Base-by-base conservation (phyloP, 371 early-diverging fungal genomes). In the Rhizomucor pusillus region DNA sequence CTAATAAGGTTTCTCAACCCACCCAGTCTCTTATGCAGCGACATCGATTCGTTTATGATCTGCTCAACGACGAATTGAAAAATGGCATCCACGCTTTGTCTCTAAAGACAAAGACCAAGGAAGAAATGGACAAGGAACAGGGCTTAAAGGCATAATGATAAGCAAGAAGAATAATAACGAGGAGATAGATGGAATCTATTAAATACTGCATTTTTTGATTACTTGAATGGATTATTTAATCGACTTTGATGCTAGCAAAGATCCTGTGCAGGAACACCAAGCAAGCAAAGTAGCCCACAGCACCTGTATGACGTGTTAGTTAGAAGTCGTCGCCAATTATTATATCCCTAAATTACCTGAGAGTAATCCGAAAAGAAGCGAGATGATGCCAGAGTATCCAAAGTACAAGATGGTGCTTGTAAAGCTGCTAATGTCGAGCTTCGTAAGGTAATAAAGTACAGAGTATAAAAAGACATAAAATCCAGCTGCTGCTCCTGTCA, bases 401-500 rank as follows among this genome's bases (percentile, higher is more conserved):
- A 94, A 92, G 76, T 93, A 97, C 33, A 94, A 79, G 18, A 93
- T 70, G 33, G 85, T 79, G 50, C 90, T 86, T 12, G 91, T 81
- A 29, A 86, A 76, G 43, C 83, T 82, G 43, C 75, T 79, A 56
- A 94, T 79, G 46, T 82, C 73, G 54, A 92, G 70, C 39, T 80
- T 80, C 14, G 85, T 80, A 29, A 77, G 73, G 65, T 88, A 93
- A 60, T 90, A 95, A 51, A 90, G 52, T 19, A 86, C 70, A 29
- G 88, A 82, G 69, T 93, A 94, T 49, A 89, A 48, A 63, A 92
- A 90, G 29, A 94, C 87, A 65, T 97, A 95, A 40, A 92, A 64
- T 1, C 89, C 91, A 7, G 88, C 84, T 13, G 91, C 83, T 5
- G 92, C 97, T 0, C 87, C 78, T 3, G 92, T 91, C 45, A 92